phyloP scores from a whole-genome alignment of 192 early-diverging fungal species.

The Mycoemilia scoparia region DNA sequence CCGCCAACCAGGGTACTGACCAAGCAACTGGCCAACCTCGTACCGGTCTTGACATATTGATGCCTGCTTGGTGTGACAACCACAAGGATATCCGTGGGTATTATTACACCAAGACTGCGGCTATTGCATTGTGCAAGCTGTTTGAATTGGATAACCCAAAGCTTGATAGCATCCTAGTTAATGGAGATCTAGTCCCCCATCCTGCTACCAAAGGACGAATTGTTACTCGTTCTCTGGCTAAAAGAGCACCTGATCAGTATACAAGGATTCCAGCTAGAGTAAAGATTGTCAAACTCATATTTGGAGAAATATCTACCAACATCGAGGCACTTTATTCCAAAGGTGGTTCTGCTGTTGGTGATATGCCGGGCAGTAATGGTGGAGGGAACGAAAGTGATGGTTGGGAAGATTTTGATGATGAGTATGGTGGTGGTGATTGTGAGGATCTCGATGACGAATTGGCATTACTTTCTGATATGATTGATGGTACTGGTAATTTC shows the following conservation, averaged over 20 bases:
- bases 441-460: conserved; percentile 8
- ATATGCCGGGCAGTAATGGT: conserved; percentile 37
- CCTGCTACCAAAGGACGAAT: conserved; percentile 22
- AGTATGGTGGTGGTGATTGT: conserved; percentile 33
- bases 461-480: conserved; percentile 10
- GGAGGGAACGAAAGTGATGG: conserved; percentile 19
- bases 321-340: conserved; percentile 38
- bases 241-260: conserved; percentile 46
- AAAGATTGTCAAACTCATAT: conserved; percentile 73
- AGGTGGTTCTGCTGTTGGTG: conserved; percentile 28
- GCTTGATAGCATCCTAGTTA: conserved; percentile 43
- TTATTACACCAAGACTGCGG: conserved; percentile 60
- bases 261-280: conserved; percentile 54
- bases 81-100: conserved; percentile 66
- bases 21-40: conserved; percentile 30
- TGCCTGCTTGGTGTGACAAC: conserved; percentile 68
- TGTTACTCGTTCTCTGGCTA: conserved; percentile 37
- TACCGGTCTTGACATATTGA: conserved; percentile 56
- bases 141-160: conserved; percentile 46
- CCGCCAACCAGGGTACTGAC: too few relatives aligned
- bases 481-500: conserved; percentile 3
- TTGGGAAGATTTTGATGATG: conserved; percentile 40
- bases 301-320: conserved; percentile 61
- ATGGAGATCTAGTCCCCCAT: conserved; percentile 57
- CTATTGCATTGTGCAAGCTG: conserved; percentile 58